A percentile compares a stretch with the other conserved stretches of the same genome.
Conservation (phyloP, 345 rosid genomes). For the Acer yangbiense region DNA sequence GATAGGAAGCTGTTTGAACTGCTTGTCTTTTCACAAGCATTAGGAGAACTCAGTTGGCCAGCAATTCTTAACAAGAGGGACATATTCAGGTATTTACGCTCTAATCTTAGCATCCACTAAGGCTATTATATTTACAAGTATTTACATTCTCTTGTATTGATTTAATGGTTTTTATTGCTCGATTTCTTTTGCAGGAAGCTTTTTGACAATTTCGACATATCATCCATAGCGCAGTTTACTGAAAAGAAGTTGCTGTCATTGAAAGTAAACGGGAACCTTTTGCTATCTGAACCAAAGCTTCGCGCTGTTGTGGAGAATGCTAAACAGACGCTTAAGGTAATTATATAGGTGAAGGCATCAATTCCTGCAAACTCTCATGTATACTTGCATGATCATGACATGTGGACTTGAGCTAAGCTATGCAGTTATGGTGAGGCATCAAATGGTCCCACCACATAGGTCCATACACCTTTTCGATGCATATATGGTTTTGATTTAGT, state of each 20-base stretch:
- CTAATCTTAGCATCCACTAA: background rate
- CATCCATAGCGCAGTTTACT: slow-evolving; percentile 58
- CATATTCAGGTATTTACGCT: slow-evolving; percentile 55
- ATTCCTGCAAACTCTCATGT: background rate
- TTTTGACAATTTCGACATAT: slow-evolving; percentile 67
- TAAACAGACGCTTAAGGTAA: slow-evolving; percentile 72
- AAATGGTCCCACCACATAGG: background rate
- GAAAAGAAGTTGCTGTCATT: slow-evolving; percentile 72
- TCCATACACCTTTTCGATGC: background rate
- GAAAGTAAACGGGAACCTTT: slow-evolving; percentile 57
- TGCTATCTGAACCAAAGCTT: slow-evolving; percentile 85
- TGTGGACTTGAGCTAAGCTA: background rate
- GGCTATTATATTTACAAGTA: background rate
- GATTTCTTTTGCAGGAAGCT: slow-evolving; percentile 56
- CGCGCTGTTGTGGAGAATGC: slow-evolving; percentile 87
- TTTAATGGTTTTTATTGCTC: slow-evolving; percentile 23
- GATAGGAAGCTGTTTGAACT: slow-evolving; percentile 80
- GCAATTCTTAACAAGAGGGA: slow-evolving; percentile 68
- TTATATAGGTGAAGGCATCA: slow-evolving; percentile 1
- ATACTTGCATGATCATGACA: background rate
- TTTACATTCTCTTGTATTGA: background rate
- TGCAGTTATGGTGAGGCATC: slow-evolving; percentile 2
- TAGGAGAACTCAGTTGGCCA: slow-evolving; percentile 92
- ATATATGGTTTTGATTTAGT: background rate
- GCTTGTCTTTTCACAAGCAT: slow-evolving; percentile 90